Conservation (phyloP, 2,329 filamentous ascomycete species). For the Neoscytalidium dimidiatum region DNA sequence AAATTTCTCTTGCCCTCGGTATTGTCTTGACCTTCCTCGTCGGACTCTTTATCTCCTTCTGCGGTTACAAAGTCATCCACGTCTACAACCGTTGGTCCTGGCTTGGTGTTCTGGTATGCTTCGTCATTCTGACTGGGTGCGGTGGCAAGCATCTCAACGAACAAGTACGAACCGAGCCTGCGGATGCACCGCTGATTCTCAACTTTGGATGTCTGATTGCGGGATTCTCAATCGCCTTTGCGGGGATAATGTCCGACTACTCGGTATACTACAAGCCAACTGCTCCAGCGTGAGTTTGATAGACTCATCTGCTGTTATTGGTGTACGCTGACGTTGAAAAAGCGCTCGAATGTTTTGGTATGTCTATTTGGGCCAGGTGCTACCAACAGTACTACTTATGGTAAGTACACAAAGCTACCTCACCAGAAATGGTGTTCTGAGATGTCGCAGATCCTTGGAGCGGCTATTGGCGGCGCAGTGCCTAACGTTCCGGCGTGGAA, state of each 20-base stretch:
- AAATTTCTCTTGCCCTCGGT: conserved; percentile 56
- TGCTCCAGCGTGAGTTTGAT: conserved; percentile 49
- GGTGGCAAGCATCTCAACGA: conserved; percentile 53
- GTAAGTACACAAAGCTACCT: conserved; percentile 25
- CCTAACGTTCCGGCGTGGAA: conserved; percentile 56
- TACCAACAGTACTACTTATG: conserved; percentile 63
- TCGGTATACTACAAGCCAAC: conserved; percentile 62
- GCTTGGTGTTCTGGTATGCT: conserved; percentile 57
- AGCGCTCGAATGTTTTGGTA: conserved; percentile 54
- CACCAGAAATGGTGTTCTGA: not conserved
- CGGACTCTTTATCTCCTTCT: conserved; percentile 62
- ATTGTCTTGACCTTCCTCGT: conserved; percentile 63
- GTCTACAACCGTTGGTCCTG: conserved; percentile 61
- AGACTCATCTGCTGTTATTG: conserved; percentile 19
- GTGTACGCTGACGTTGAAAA: not conserved
- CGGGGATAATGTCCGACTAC: conserved; percentile 60
- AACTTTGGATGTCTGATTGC: conserved; percentile 64
- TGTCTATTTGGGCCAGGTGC: conserved; percentile 56
- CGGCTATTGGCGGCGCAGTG: conserved; percentile 64
- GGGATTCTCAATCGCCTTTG: conserved; percentile 65
- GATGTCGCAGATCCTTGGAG: conserved; percentile 48
- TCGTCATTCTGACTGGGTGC: conserved; percentile 57
- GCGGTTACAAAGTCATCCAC: conserved; percentile 58
- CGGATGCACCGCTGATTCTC: conserved; percentile 50
- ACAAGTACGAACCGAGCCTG: conserved; percentile 47